These are phyloP conservation scores for Ophiostoma angusticollis DNA, from an alignment of 2,329 filamentous ascomycete genomes.

Conservation along the genomic window DNA sequence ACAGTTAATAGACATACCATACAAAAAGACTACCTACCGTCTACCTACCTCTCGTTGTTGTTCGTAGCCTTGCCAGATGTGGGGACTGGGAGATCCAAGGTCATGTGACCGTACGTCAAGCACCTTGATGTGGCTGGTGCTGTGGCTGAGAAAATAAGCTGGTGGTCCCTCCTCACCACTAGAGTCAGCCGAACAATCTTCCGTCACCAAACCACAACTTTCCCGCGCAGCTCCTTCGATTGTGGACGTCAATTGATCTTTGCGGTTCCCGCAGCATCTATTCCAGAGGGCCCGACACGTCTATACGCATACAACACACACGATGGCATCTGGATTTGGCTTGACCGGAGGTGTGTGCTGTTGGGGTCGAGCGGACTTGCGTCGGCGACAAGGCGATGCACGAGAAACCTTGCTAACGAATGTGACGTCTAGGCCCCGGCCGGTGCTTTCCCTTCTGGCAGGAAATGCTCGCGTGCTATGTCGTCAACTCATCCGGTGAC, in stretches of 20 bases:
- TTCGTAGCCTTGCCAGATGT: no score
- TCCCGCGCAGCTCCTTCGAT: neutral
- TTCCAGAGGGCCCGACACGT: no score
- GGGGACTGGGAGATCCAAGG: no score
- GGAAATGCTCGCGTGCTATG: conserved; percentile 95
- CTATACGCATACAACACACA: neutral
- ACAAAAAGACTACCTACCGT: no score
- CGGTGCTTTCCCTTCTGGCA: conserved; percentile 99
- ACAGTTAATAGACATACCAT: no score
- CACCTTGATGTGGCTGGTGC: conserved; percentile 14
- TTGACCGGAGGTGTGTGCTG: conserved; percentile 58
- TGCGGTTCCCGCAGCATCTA: no score
- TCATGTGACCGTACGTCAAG: no score
- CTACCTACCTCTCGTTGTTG: no score
- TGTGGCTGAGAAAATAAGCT: conserved; percentile 7
- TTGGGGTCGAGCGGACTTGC: neutral
- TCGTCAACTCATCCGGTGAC: conserved; percentile 75
- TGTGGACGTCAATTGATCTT: conserved; percentile 1
- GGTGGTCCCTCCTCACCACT: no score
- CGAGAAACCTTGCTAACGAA: conserved; percentile 2
- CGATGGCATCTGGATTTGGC: conserved; percentile 73
- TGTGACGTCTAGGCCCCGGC: conserved; percentile 35
- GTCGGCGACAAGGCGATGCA: neutral
- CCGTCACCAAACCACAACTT: neutral
- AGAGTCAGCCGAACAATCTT: no score